phyloP scores from a whole-genome alignment of 768 basidiomycete species.

The Pleurotus citrinopileatus region DNA sequence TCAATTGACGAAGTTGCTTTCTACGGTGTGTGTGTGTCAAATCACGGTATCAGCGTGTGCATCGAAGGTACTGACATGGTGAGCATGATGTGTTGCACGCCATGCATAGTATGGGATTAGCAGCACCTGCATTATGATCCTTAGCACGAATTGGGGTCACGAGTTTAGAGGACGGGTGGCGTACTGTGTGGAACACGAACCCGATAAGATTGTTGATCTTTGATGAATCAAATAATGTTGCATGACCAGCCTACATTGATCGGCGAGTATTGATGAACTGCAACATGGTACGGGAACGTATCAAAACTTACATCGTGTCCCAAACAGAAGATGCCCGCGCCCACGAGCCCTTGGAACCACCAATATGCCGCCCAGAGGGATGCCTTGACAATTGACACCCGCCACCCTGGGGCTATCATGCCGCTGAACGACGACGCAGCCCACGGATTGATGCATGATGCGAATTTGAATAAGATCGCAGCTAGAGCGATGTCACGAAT shows the following conservation, averaged over 20 bases:
- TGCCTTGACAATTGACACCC: conserved; percentile 26
- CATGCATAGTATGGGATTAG: conserved; percentile 63
- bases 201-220: conserved; percentile 43
- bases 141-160: conserved; percentile 9
- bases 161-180: conserved; percentile 3
- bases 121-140: conserved; percentile 33
- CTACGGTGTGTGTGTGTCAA: conserved; percentile 17
- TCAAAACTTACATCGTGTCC: conserved; percentile 26
- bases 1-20: conserved; percentile 73
- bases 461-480: conserved; percentile 40
- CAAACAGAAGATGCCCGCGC: conserved; percentile 51
- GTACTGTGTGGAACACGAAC: conserved; percentile 43
- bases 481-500: conserved; percentile 42
- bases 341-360: conserved; percentile 49
- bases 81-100: conserved; percentile 67
- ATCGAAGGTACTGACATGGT: conserved; percentile 43
- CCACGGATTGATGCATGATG: conserved; percentile 39
- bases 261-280: not conserved
- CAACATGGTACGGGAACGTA: not conserved
- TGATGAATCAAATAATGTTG: conserved; percentile 34
- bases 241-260: conserved; percentile 37
- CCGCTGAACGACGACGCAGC: conserved; percentile 38
- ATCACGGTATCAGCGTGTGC: not conserved
- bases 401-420: conserved; percentile 26
- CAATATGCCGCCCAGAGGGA: conserved; percentile 46